Evolutionary conservation across 2,329 filamentous ascomycete species (phyloP).

Genomic region (Mycosphaerella arachidis): DNA sequence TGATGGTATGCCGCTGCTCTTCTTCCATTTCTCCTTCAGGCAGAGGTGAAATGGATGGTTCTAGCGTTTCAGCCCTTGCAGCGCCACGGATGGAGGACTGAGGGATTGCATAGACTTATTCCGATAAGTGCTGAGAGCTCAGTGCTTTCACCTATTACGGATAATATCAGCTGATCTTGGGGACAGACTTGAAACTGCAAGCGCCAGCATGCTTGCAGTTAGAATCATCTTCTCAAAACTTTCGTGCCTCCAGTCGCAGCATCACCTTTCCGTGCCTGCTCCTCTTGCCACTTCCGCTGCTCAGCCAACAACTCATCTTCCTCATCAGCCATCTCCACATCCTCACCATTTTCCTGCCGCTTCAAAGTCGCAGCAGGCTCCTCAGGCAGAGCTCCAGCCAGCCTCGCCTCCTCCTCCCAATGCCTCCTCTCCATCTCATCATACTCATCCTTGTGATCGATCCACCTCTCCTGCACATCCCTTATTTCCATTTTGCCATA

Average conservation of each 20-base stretch:
- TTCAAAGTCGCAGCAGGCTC: constrained; percentile 21
- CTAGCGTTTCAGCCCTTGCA: too few relatives aligned
- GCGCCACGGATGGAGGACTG: too few relatives aligned
- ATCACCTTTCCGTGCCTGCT: constrained; percentile 15
- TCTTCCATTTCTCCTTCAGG: too few relatives aligned
- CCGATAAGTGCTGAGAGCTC: too few relatives aligned
- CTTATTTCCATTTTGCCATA: constrained; percentile 68
- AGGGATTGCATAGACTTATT: too few relatives aligned
- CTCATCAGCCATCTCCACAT: constrained; percentile 17
- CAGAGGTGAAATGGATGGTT: too few relatives aligned
- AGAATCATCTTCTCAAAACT: constrained; percentile 19
- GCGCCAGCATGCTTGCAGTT: not conserved
- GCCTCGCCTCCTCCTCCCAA: constrained; percentile 67
- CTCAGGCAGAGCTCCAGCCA: constrained; percentile 28
- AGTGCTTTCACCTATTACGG: not conserved
- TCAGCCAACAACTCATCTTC: constrained; percentile 29
- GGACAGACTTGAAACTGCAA: not conserved
- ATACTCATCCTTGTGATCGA: constrained; percentile 83
- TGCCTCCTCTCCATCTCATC: constrained; percentile 73
- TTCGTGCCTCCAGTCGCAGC: constrained; percentile 12
- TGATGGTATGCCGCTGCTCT: too few relatives aligned
- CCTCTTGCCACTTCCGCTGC: constrained; percentile 28
- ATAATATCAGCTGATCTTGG: not conserved
- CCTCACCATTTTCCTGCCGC: constrained; percentile 22
- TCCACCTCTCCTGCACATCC: constrained; percentile 93